Base-by-base conservation (phyloP, 169 alveolate species). In the Cryptosporidium sp. region DNA sequence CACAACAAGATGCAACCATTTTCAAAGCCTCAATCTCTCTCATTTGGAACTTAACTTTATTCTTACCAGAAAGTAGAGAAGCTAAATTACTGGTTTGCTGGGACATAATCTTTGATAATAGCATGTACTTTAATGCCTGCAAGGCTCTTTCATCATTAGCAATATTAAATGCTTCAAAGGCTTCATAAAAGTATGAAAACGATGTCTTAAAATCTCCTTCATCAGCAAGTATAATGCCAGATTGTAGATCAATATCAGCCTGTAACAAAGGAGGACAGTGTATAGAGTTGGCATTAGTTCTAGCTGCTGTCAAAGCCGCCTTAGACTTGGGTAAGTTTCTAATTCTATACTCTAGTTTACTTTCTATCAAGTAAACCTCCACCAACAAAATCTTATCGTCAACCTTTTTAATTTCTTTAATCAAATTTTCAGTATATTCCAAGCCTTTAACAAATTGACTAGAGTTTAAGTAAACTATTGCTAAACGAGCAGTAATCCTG, bases 151-250 rank as follows among this genome's bases (percentile, higher is more conserved):
- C 92, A 26, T 94, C 96, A 41, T 92, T 94, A 16, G 94, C 94
- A 84, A 96, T 94, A 89, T 97, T 97, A 86, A 94, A 96, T 41
- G 98, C 99, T 89, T 98, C 99, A 84, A 96, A 97, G 37, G 98
- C 97, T 91, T 98, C 99, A 91, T 94, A 97, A 94, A 98, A 97
- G 92, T 98, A 98, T 31, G 99, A 97, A 91, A 95, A 98, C n/a
- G 98, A 97, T 23, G 99, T 97, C 71, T 95, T 94, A 85, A 93
- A 96, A 86, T 98, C 99, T 84, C 85, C 75, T 69, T 95, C 97
- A 58, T 93, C 91, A 35, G 94, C 93, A 52, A 85, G 93, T 51
- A 95, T 58, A 43, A 95, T 85, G 7, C 97, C 97, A 16, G 98
- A 95, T 86, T 95, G 95, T 75, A 97, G 93, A 87, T 98, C 99